phyloP scores from a whole-genome alignment of 2,329 filamentous ascomycete genomes.

The Alternaria sp. region DNA sequence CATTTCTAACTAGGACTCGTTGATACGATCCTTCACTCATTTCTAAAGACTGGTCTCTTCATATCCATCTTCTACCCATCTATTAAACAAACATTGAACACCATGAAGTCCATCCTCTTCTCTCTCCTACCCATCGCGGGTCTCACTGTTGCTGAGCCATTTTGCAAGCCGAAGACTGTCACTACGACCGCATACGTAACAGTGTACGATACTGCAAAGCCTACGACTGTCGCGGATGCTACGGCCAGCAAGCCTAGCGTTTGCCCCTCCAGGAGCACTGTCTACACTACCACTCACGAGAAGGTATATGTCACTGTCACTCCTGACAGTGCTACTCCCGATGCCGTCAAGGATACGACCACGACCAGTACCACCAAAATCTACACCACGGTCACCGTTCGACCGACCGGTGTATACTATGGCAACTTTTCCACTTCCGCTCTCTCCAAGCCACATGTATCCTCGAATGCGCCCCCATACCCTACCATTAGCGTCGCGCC shows the following conservation, averaged over 20 bases:
- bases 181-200: slow-evolving; percentile 26
- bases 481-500: slow-evolving; percentile 14
- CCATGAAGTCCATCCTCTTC: slow-evolving; percentile 42
- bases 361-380: slow-evolving; percentile 26
- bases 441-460: slow-evolving; percentile 5
- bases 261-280: slow-evolving; percentile 23
- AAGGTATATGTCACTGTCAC: slow-evolving; percentile 40
- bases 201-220: slow-evolving; percentile 18
- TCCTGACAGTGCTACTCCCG: slow-evolving; percentile 8
- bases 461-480: slow-evolving; percentile 6
- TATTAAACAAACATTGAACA: slow-evolving; percentile 16
- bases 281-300: slow-evolving; percentile 31
- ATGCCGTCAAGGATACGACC: slow-evolving; percentile 20
- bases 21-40: slow-evolving; percentile 17
- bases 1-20: slow-evolving; percentile 31
- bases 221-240: slow-evolving; percentile 5
- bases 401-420: slow-evolving; percentile 17
- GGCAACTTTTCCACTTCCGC: slow-evolving; percentile 24
- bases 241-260: slow-evolving; percentile 9
- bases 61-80: slow-evolving; percentile 5
- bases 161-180: slow-evolving; percentile 32
- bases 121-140: slow-evolving; percentile 39
- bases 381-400: slow-evolving; percentile 30
- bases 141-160: slow-evolving; percentile 37
- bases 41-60: slow-evolving; percentile 17